phyloP scores from a whole-genome alignment of 2,329 filamentous ascomycete species.

The Fusarium dimerum region DNA sequence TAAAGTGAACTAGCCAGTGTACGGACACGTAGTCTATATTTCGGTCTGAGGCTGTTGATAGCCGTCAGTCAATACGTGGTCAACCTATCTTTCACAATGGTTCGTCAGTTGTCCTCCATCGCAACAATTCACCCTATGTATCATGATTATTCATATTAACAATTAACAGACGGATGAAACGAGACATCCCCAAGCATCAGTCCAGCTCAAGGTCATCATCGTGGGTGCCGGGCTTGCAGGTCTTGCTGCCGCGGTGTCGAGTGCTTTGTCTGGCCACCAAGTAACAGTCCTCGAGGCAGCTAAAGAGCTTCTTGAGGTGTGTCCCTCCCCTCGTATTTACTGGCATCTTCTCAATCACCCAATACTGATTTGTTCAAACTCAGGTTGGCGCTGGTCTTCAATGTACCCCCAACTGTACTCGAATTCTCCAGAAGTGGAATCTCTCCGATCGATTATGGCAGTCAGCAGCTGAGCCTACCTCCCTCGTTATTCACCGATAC shows the following conservation, averaged over 20 bases:
- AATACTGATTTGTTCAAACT: background rate
- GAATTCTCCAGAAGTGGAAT: constrained; percentile 1
- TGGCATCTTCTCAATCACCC: background rate
- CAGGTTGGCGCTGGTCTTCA: constrained; percentile 5
- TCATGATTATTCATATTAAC: too few relatives aligned
- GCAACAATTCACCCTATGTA: too few relatives aligned
- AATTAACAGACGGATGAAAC: too few relatives aligned
- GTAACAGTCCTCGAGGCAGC: constrained; percentile 8
- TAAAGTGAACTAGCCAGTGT: too few relatives aligned
- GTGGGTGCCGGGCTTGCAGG: constrained; percentile 7
- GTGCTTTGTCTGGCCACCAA: background rate
- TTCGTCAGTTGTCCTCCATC: too few relatives aligned
- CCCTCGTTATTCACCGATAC: constrained; percentile 4
- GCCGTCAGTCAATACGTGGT: too few relatives aligned
- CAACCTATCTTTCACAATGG: too few relatives aligned
- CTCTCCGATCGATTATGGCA: background rate
- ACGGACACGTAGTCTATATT: too few relatives aligned
- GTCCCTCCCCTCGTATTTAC: too few relatives aligned
- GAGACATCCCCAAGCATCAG: too few relatives aligned
- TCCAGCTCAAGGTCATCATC: constrained; percentile 4
- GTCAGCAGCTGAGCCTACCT: constrained; percentile 6
- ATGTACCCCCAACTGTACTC: constrained; percentile 2
- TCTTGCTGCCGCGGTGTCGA: constrained; percentile 6
- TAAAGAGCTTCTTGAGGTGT: constrained; percentile 1
- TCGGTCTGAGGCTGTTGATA: too few relatives aligned